Conservation (phyloP, 108 stramenopile species). For the Pinguiococcus pyrenoidosus region DNA sequence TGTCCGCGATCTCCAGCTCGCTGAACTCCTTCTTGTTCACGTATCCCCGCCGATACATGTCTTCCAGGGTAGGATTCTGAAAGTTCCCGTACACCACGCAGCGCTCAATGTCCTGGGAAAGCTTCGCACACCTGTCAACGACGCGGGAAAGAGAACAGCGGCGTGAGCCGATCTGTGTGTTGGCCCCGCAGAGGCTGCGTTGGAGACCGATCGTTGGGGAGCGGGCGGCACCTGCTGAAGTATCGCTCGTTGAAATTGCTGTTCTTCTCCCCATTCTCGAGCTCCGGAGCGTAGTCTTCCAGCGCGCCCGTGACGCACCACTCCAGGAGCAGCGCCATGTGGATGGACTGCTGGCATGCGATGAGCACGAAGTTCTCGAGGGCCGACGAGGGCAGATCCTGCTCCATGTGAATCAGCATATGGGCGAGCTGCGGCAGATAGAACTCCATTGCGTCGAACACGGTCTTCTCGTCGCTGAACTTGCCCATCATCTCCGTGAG, state of each 20-base stretch:
- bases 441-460: slow-evolving; percentile 96
- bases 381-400: slow-evolving; percentile 76
- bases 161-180: too few relatives aligned
- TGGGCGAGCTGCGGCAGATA: slow-evolving; percentile 97
- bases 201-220: too few relatives aligned
- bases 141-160: too few relatives aligned
- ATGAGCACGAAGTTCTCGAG: slow-evolving; percentile 87
- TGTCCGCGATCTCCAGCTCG: slow-evolving; percentile 71
- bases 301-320: slow-evolving; percentile 93
- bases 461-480: slow-evolving; percentile 79
- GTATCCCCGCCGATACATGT: slow-evolving; percentile 74
- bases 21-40: slow-evolving; percentile 65
- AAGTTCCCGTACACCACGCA: slow-evolving; percentile 76
- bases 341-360: slow-evolving; percentile 86
- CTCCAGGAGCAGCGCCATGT: slow-evolving; percentile 89
- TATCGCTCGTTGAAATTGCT: slow-evolving; percentile 64
- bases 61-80: slow-evolving; percentile 54
- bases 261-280: slow-evolving; percentile 63
- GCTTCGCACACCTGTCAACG: too few relatives aligned
- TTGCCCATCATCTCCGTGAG: slow-evolving; percentile 73
- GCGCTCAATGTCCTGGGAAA: slow-evolving; percentile 49
- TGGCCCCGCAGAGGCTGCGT: too few relatives aligned
- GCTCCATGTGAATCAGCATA: slow-evolving; percentile 97
- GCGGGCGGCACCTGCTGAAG: slow-evolving; percentile 78
- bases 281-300: slow-evolving; percentile 93